Evolutionary conservation across 2,329 filamentous ascomycete genomes (phyloP).

Genomic region (Ascochyta clinopodiicola): DNA sequence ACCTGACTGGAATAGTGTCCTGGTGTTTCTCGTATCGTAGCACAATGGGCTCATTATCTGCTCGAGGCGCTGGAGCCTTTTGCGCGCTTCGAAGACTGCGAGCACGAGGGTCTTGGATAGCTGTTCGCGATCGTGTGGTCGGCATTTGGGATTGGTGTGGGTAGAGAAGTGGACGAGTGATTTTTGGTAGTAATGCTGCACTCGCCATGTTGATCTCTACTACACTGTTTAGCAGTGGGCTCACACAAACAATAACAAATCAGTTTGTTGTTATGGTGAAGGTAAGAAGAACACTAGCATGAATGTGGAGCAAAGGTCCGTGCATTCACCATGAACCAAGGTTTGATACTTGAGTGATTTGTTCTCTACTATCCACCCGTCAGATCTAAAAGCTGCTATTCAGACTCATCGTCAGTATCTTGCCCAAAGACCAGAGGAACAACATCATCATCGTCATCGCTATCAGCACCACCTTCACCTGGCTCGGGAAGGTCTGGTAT

Average conservation of each 20-base stretch:
- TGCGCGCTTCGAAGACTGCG: background rate
- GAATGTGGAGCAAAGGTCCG: background rate
- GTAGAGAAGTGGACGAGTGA: no score
- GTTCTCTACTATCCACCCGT: background rate
- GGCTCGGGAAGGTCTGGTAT: conserved; percentile 25
- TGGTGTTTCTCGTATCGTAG: conserved; percentile 3
- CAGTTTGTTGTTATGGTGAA: background rate
- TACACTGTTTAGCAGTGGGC: background rate
- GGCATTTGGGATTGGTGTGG: no score
- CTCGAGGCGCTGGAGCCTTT: background rate
- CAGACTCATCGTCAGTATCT: conserved; percentile 46
- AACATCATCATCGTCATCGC: conserved; percentile 37
- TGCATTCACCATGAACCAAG: conserved; percentile 5
- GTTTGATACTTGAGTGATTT: background rate
- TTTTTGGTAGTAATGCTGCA: background rate
- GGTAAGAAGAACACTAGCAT: background rate
- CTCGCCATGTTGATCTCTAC: background rate
- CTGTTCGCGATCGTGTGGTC: background rate
- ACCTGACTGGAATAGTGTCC: conserved; percentile 3
- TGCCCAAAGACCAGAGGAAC: conserved; percentile 44
- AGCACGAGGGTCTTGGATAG: background rate
- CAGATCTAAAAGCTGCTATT: conserved; percentile 10
- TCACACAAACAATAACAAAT: background rate
- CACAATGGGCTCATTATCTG: background rate
- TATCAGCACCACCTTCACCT: conserved; percentile 18